phyloP scores from a whole-genome alignment of 305 asterid species.

The Fraxinus angustifolia region DNA sequence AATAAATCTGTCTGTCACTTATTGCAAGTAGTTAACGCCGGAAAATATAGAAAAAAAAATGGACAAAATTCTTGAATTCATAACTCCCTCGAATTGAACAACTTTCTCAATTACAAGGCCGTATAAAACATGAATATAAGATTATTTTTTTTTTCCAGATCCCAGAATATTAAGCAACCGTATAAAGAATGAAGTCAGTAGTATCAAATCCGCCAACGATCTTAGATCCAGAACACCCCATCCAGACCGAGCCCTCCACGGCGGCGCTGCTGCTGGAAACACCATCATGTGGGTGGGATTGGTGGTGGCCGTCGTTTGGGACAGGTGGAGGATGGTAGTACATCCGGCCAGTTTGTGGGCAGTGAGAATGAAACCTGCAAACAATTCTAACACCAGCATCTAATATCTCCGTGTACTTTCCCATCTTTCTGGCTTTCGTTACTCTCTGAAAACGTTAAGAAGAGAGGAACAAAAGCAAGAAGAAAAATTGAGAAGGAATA shows the following conservation, averaged over 20 bases:
- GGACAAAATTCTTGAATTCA: background rate
- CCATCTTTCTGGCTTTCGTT: constrained; percentile 28
- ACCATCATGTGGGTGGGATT: background rate
- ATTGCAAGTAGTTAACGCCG: background rate
- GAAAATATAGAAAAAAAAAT: background rate
- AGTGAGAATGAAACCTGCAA: constrained; percentile 83
- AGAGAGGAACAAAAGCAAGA: background rate
- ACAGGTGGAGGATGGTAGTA: constrained; percentile 73
- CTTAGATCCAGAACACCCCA: constrained; percentile 26
- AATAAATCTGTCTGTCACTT: too few species aligned
- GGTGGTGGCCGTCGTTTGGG: constrained; percentile 12
- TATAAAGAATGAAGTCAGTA: constrained; percentile 49
- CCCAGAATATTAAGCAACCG: constrained; percentile 25
- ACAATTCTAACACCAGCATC: constrained; percentile 59
- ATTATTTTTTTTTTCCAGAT: background rate
- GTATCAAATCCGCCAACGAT: constrained; percentile 29
- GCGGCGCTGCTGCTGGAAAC: constrained; percentile 14
- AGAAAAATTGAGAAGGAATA: background rate
- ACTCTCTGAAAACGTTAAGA: background rate
- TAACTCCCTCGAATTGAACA: background rate
- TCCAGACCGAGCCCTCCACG: background rate
- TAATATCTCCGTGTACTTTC: constrained; percentile 51
- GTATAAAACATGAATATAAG: background rate
- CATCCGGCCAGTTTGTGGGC: constrained; percentile 82
- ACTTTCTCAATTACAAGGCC: background rate